Percentiles rank a stretch among this genome's conserved stretches.
These are phyloP conservation scores for Trichoderma lentiforme DNA, from an alignment of 2,329 filamentous ascomycete genomes.

Conservation along the genomic window DNA sequence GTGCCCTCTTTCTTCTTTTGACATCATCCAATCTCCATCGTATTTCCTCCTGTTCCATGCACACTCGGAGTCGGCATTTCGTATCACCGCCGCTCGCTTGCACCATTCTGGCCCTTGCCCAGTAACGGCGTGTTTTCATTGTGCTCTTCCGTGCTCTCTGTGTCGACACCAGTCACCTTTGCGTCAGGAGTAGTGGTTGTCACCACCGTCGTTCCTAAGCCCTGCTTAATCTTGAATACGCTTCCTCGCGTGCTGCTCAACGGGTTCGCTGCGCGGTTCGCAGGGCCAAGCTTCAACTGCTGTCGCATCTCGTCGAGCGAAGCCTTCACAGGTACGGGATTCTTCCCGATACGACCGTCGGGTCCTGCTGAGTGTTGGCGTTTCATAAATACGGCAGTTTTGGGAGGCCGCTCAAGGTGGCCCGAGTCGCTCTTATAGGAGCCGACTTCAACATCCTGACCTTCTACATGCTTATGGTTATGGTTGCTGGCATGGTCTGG, in stretches of 20 bases:
- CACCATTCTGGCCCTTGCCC: constrained; percentile 23
- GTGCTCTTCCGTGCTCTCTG: not conserved
- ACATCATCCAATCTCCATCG: not conserved
- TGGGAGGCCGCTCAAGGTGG: constrained; percentile 45
- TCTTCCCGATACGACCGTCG: constrained; percentile 49
- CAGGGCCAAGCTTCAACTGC: constrained; percentile 64
- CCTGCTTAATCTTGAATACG: constrained; percentile 64
- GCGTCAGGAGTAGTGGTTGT: not conserved
- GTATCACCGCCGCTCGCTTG: not conserved
- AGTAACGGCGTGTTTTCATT: constrained; percentile 34
- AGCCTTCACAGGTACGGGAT: constrained; percentile 54
- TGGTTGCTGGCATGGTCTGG: constrained; percentile 37
- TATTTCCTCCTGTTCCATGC: not conserved
- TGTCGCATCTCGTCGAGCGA: constrained; percentile 61
- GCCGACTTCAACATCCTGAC: constrained; percentile 29
- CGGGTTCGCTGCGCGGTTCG: constrained; percentile 63
- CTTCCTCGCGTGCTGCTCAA: constrained; percentile 56
- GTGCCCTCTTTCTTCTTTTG: not conserved
- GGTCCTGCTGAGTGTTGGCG: constrained; percentile 54
- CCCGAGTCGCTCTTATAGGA: constrained; percentile 40
- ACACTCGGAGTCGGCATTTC: not conserved
- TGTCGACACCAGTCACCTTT: not conserved
- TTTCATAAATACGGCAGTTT: constrained; percentile 57
- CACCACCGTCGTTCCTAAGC: constrained; percentile 23
- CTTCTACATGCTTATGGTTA: constrained; percentile 39